Percentiles rank a stretch among this genome's conserved stretches.
phyloP scores from a whole-genome alignment of 2,329 filamentous ascomycete genomes.

The Chalaropsis ovoidea region DNA sequence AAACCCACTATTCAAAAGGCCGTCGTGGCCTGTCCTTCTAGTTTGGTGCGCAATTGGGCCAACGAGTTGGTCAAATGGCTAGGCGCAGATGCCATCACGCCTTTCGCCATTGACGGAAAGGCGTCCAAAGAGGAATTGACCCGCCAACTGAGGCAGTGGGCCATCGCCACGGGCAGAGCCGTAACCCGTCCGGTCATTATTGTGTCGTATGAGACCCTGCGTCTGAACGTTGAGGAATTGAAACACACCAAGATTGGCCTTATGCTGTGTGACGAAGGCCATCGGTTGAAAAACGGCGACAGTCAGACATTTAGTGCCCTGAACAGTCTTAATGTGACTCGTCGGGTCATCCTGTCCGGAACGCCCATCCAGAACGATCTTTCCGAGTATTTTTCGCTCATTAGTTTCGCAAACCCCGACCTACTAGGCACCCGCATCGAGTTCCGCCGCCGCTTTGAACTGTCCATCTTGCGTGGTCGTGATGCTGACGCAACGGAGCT shows the following conservation, averaged over 20 bases:
- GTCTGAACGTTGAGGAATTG: conserved; percentile 81
- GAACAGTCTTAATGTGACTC: conserved; percentile 79
- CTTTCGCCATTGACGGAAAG: conserved; percentile 95
- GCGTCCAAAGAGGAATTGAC: conserved; percentile 88
- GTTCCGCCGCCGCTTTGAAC: conserved; percentile 86
- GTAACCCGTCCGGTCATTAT: conserved; percentile 91
- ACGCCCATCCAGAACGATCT: conserved; percentile 97
- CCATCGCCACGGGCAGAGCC: conserved; percentile 77
- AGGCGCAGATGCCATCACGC: conserved; percentile 77
- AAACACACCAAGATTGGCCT: conserved; percentile 84
- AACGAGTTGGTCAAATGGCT: conserved; percentile 97
- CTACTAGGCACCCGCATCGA: conserved; percentile 80
- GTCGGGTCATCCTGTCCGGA: conserved; percentile 87
- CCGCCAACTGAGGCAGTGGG: conserved; percentile 86
- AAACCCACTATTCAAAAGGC: conserved; percentile 91
- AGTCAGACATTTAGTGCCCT: conserved; percentile 89
- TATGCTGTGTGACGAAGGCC: conserved; percentile 90
- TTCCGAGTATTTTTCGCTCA: conserved; percentile 92
- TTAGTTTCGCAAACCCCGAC: conserved; percentile 92
- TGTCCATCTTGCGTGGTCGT: conserved; percentile 82
- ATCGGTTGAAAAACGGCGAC: conserved; percentile 92
- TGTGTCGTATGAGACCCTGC: conserved; percentile 92
- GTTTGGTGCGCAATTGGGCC: conserved; percentile 94
- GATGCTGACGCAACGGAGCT: conserved; percentile 80
- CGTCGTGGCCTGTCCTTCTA: conserved; percentile 92